These are phyloP conservation scores for Tephrocybe sp. DNA, from an alignment of 768 basidiomycete species.

Conservation along the genomic window DNA sequence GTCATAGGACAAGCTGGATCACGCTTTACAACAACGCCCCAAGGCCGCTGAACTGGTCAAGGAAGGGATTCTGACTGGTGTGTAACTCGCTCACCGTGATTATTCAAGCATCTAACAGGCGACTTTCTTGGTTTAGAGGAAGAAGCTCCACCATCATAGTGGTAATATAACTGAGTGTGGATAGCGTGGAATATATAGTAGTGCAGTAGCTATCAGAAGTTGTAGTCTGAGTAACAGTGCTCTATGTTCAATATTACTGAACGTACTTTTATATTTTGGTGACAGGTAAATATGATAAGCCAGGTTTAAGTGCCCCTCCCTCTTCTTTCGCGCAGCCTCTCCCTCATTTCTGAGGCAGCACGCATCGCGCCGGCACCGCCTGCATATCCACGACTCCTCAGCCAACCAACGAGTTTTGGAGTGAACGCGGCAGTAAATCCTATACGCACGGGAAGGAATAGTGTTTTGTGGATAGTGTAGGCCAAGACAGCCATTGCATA, in stretches of 20 bases:
- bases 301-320: slow-evolving; percentile 21
- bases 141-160: slow-evolving; percentile 20
- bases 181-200: neutral
- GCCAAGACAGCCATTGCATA: slow-evolving; percentile 93
- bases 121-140: slow-evolving; percentile 17
- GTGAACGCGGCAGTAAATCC: slow-evolving; percentile 87
- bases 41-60: slow-evolving; percentile 61
- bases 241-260: neutral
- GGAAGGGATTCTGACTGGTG: slow-evolving; percentile 54
- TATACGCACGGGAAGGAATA: slow-evolving; percentile 85
- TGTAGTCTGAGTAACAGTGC: neutral
- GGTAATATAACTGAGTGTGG: neutral
- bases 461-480: slow-evolving; percentile 93
- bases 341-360: slow-evolving; percentile 54
- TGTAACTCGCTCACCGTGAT: neutral
- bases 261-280: slow-evolving; percentile 6
- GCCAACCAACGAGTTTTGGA: slow-evolving; percentile 82
- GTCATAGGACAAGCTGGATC: slow-evolving; percentile 59
- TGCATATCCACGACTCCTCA: slow-evolving; percentile 79
- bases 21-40: slow-evolving; percentile 55
- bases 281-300: neutral
- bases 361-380: slow-evolving; percentile 67
- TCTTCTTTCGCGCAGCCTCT: slow-evolving; percentile 39
- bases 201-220: neutral
- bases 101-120: neutral